Evolutionary conservation across 257 asterid species (phyloP), one percentile per base, ranked within the genome.

Genomic region (Dorcoceras hygrometricum): DNA sequence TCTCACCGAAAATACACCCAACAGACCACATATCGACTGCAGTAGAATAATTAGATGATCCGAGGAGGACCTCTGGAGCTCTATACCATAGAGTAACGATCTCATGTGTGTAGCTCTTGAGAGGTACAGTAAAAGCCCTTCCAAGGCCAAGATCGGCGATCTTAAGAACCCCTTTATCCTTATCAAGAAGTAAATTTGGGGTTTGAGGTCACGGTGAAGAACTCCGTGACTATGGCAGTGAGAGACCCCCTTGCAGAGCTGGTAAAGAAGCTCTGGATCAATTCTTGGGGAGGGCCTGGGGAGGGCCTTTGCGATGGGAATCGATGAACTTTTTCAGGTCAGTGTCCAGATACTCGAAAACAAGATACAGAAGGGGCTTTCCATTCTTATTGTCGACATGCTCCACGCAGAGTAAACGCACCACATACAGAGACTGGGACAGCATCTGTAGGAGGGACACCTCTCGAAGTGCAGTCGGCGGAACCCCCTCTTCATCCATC

Each of bases 1-100:
- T 25, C 80, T 12, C 75, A 87, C 95, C 92, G 63, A 90, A 93
- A 62, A 93, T 93, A 75, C 98, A 93, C 24, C 97, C 98, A 62
- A 90, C 98, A 51, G 98, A 93, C 97, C 96, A 93, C 91, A 93
- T 93, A 76, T 93, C 98, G 71, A 93, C 98, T 0, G 82, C 95
- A 3, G 97, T 88, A 0, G 98, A 90, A 83, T 93, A 90, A 75
- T 88, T 94, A n/a, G 95, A 79, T 31, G 96, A 78, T 68, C 97
- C 97, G 39, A 93, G 80, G 68, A 93, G 83, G 28, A 93, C 97
- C 81, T 93, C 97, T 0, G 98, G 98, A 27, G 98, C 97, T 81
- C 98, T 84, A 65, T 93, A 93, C 97, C 97, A 93, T 18, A 93
- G 82, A 66, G 98, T 92, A 31, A 92, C 98, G 59, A 92, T 87